A percentile compares a stretch with the other conserved stretches of the same genome.
Evolutionary conservation across 2,329 filamentous ascomycete genomes (phyloP).

Genomic region (Talaromyces funiculosus): DNA sequence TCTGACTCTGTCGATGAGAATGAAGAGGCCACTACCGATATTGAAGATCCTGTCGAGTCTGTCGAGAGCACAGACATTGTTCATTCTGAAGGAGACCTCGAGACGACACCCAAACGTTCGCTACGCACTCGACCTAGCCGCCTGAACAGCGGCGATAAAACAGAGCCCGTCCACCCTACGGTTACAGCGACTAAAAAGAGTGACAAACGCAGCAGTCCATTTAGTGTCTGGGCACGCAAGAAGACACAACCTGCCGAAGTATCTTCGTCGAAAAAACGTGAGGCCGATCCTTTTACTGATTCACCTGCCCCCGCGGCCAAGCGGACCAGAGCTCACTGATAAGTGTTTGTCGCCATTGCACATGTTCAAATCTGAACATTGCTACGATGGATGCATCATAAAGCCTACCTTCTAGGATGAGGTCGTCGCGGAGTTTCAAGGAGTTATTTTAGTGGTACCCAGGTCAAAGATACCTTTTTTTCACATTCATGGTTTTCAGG

Average conservation of each 20-base stretch:
- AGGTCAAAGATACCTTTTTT: neutral
- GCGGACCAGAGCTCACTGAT: slow-evolving; percentile 19
- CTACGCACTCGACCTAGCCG: slow-evolving; percentile 29
- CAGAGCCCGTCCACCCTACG: slow-evolving; percentile 18
- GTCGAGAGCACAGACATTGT: slow-evolving; percentile 17
- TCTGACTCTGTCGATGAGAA: slow-evolving; percentile 33
- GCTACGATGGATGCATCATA: neutral
- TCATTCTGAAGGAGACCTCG: slow-evolving; percentile 26
- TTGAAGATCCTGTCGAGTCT: slow-evolving; percentile 38
- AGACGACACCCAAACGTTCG: slow-evolving; percentile 20
- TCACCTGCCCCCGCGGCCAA: slow-evolving; percentile 26
- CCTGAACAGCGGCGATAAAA: slow-evolving; percentile 20
- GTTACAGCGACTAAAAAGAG: slow-evolving; percentile 21
- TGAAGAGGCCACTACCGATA: slow-evolving; percentile 52
- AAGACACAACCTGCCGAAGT: slow-evolving; percentile 25
- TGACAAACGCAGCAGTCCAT: slow-evolving; percentile 34
- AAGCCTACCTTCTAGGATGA: neutral
- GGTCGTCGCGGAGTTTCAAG: neutral
- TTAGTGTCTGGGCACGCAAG: slow-evolving; percentile 37
- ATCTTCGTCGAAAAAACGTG: slow-evolving; percentile 32
- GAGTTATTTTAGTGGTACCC: slow-evolving; percentile 1
- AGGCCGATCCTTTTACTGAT: slow-evolving; percentile 25
- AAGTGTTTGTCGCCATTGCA: neutral
- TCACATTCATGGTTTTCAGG: neutral
- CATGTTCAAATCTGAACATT: neutral